These are phyloP conservation scores for Zalaria sp. DNA, from an alignment of 2,329 filamentous ascomycete genomes.

Conservation along the genomic window DNA sequence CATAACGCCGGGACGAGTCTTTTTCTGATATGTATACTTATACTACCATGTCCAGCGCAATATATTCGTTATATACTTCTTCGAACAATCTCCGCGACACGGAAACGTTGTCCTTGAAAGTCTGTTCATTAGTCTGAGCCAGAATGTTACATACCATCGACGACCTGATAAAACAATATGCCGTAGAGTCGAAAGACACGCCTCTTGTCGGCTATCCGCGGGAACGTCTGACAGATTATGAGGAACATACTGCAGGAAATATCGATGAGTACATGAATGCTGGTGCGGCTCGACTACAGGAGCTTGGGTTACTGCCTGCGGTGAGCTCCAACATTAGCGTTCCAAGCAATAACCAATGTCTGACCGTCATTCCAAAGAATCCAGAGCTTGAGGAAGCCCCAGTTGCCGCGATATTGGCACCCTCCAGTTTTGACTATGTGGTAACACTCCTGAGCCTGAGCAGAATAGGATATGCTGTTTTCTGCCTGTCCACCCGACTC, in stretches of 20 bases:
- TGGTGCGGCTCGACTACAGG: slow-evolving; percentile 11
- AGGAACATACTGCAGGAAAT: slow-evolving; percentile 14
- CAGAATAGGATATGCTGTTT: slow-evolving; percentile 39
- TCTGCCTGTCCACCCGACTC: slow-evolving; percentile 41
- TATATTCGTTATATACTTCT: not conserved
- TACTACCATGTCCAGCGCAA: no score
- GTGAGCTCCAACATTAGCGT: slow-evolving; percentile 6
- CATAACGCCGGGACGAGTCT: no score
- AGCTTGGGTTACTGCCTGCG: slow-evolving; percentile 13
- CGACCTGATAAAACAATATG: slow-evolving; percentile 17
- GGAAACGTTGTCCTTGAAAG: not conserved
- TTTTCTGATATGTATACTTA: no score
- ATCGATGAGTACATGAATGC: slow-evolving; percentile 15
- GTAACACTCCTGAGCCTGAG: slow-evolving; percentile 39
- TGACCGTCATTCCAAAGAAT: not conserved
- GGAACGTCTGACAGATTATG: slow-evolving; percentile 13
- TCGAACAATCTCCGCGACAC: not conserved
- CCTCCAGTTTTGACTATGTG: slow-evolving; percentile 41
- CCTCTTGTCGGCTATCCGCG: slow-evolving; percentile 17
- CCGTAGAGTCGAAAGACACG: slow-evolving; percentile 13
- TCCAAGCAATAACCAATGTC: not conserved
- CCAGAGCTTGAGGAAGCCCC: slow-evolving; percentile 11
- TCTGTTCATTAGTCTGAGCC: not conserved
- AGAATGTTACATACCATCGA: slow-evolving; percentile 13
- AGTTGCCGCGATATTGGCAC: slow-evolving; percentile 37